Evolutionary conservation across 1,139 yeast genomes (phyloP), one percentile per base, ranked within the genome.

Genomic region (Hanseniaspora uvarum): DNA sequence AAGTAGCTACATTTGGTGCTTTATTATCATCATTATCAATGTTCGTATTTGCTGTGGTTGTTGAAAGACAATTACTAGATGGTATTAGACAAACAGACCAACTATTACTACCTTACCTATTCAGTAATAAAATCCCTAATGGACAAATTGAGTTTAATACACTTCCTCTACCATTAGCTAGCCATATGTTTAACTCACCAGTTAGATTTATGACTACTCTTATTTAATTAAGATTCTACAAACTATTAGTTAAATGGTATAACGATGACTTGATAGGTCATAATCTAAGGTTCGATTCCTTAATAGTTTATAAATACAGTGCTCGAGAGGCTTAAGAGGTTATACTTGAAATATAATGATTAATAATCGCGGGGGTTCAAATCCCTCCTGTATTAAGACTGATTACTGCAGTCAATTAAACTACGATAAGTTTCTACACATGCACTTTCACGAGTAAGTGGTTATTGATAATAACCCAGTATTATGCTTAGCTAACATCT

Each of bases 31-130:
- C 41, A 26, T 43, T 43, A 19, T 50, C 63, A 28, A 58, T 61
- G 60, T 56, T 58, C 37, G 63, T 62, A 21, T 56, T 59, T 24
- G 54, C 61, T 44, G 62, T 58, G 58, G 57, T 61, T 49, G 62
- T 63, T 24, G 48, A 54, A 31, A 52, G 52, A 26, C 61, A 62
- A 60, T 63, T 61, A 38, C 61, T 61, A 21, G 55, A 56, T 30
- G 60, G 62, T 18, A 57, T 58, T 33, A 53, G 52, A 51, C 57
- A 60, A n/a, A 58, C 44, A n/a, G 31, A 36, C 19, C 18, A 46
- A 10, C 31, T 39, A 33, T 14, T 16, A n/a, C 51, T 30, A 24
- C 33, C 34, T 19, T 46, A 12, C 28, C 28, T 28, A 37, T 37
- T 46, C 19, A 54, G 57, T 51, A 60, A 59, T 55, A 59, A 59